Evolutionary conservation across 2,329 filamentous ascomycete genomes (phyloP), one percentile per base, ranked within the genome.

Genomic region (Trichophaea hybrida): DNA sequence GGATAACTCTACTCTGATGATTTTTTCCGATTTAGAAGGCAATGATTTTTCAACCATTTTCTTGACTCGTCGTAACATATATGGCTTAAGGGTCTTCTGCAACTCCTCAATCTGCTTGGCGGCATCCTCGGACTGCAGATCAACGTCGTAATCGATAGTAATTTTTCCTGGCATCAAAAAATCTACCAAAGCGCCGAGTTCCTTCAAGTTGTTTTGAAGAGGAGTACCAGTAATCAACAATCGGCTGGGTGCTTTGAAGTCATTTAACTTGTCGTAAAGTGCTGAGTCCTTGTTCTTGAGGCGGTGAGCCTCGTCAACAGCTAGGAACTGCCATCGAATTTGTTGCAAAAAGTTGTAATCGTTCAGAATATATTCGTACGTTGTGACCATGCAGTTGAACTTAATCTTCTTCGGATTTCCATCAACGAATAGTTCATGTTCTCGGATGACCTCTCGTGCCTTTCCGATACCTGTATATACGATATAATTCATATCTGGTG

Each of bases 261-360:
- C 85, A 66, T 87, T 79, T 12, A 98, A 77, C 69, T 86, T 90
- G 62, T 82, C 77, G 71, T 98, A 98, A 0, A 98, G 77, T 71
- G 96, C 90, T 3, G 93, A 95, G 61, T 97, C 91, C 63, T 87
- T 82, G 69, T 98, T 98, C 76, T 98, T 98, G 65, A 98, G 75
- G 57, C 94, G 86, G 74, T 98, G 93, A 34, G 93, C 93, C 74
- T 98, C 93, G 68, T 98, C 93, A 49, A 98, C 88, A 40, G 88
- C 89, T 71, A 98, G 83, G 59, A 93, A 93, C 71, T 98, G 93
- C 91, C 93, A 98, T 72, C 95, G 96, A 73, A 98, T 88, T 64
- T 86, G 84, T 61, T 85, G 85, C 40, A 98, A 74, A 69, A 95
- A 94, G 40, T 84, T 77, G 64, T 86, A 83, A 70, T 98, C 93